Conservation (phyloP, 306 rosid genomes). For the Sechiopsis laciniata region DNA sequence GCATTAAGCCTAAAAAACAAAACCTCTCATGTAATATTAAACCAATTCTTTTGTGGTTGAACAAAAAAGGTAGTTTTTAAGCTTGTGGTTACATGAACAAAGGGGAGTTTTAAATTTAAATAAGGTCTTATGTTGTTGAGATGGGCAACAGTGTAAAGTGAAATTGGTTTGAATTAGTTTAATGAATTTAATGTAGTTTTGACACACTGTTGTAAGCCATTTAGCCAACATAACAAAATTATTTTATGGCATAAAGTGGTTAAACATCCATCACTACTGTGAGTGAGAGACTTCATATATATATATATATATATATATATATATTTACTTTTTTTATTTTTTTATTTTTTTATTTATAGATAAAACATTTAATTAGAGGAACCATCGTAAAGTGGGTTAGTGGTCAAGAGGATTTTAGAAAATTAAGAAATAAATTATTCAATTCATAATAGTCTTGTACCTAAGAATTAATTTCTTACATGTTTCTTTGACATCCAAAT, state of each 20-base stretch:
- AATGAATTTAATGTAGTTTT: conserved; percentile 28
- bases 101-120: not conserved
- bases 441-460: too few relatives aligned
- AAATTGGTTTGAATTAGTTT: conserved; percentile 17
- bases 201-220: conserved; percentile 43
- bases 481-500: too few relatives aligned
- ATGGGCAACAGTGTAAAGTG: conserved; percentile 21
- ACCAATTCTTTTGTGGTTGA: not conserved
- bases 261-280: not conserved
- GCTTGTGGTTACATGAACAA: conserved; percentile 13
- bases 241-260: conserved; percentile 24
- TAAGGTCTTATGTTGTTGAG: not conserved
- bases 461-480: too few relatives aligned
- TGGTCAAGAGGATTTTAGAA: too few relatives aligned
- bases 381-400: too few relatives aligned
- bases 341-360: too few relatives aligned
- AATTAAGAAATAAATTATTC: too few relatives aligned
- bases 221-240: conserved; percentile 42
- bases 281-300: not conserved
- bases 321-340: too few relatives aligned
- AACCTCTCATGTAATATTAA: conserved; percentile 1
- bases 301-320: too few relatives aligned
- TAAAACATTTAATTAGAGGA: too few relatives aligned
- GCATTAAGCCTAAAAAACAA: not conserved
- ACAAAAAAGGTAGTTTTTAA: not conserved